Evolutionary conservation across 768 basidiomycete genomes (phyloP), one percentile per base, ranked within the genome.

Genomic region (Leucocoprinus birnbaumii): DNA sequence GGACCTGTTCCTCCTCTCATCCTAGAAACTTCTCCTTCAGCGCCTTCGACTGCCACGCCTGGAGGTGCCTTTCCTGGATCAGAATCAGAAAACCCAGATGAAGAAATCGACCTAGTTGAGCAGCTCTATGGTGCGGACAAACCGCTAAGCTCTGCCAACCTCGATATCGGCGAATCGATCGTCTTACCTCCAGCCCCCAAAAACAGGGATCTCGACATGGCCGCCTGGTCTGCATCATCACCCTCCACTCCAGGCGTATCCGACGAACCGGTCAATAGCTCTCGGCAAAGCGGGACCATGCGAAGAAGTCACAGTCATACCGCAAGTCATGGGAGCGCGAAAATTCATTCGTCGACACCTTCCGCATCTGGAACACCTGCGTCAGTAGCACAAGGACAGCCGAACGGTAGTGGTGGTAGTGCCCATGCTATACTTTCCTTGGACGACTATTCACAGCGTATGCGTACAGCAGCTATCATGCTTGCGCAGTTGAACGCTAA

Each of bases 381-480:
- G 24, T n/a, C n/a, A n/a, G n/a, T n/a, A n/a, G 38, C 41, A 18
- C 18, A 14, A 14, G 41, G 54, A 24, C 54, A 49, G 31, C 9
- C 19, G 10, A 49, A 49, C 22, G 41, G 41, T n/a, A 65, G 71
- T 38, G 38, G 38, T 38, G 38, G 38, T 13, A n/a, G 38, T 31
- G 31, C 31, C 9, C 72, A 55, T 21, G 37, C 35, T 19, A 65
- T 72, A 8, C 73, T 98, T 13, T 93, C 94, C 0, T 75, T 99
- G 21, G 96, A 99, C 62, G 96, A 99, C 61, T 99, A 99, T 71
- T 96, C 96, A 0, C 94, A 98, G 61, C 85, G 97, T 48, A 99
- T 99, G 97, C 85, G 93, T 7, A 97, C 94, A 9, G 97, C 97
- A 9, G 97, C 97, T 9, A 87, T 98, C 58, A 98, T 99, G 97